Evolutionary conservation across 73 alveolate species (phyloP), one percentile per base, ranked within the genome.

Genomic region (Paramecium tetraurelia): DNA sequence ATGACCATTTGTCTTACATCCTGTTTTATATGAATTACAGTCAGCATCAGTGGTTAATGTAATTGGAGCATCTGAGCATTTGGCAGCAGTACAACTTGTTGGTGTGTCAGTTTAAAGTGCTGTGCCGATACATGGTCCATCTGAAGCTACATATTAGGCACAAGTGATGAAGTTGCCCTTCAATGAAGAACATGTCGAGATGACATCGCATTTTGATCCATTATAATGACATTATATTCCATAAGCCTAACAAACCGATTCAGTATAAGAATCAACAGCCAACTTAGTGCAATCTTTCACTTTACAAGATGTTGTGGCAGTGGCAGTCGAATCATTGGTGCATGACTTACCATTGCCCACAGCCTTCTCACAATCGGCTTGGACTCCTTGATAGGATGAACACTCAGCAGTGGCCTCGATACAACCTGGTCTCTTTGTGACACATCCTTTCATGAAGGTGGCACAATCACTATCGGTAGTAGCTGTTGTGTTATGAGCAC

Each of bases 51-150:
- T 80, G 0, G 35, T 44, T 12, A 80, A 41, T 22, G 71, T 48
- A 24, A 7, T 3, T 44, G 90, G 86, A 14, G 86, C 86, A 31
- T 72, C 86, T 35, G 59, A 21, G n/a, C 86, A 72, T 40, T 35
- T 38, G 5, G 40, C 46, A n/a, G 86, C 40, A 12, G 59, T 4
- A 72, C 86, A 72, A 72, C 35, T 72, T 3, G 84, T 33, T 12
- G 84, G 27, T 0, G 46, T 63, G 1, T 27, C 46, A 27, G 84
- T 63, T 31, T 63, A 63, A 1, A 33, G 84, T 0, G 86, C 59
- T 33, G 86, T 72, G 3, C 58, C 33, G 7, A 29, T 24, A 48
- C 90, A 80, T 22, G 90, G 90, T 44, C 90, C 90, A 80, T 80
- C 90, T 9, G 36, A 24, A 3, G 90, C 90, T 10, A 63, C 18